Evolutionary conservation across 2,329 filamentous ascomycete genomes (phyloP), one percentile per base, ranked within the genome.

Genomic region (Leptographium radiaticola): DNA sequence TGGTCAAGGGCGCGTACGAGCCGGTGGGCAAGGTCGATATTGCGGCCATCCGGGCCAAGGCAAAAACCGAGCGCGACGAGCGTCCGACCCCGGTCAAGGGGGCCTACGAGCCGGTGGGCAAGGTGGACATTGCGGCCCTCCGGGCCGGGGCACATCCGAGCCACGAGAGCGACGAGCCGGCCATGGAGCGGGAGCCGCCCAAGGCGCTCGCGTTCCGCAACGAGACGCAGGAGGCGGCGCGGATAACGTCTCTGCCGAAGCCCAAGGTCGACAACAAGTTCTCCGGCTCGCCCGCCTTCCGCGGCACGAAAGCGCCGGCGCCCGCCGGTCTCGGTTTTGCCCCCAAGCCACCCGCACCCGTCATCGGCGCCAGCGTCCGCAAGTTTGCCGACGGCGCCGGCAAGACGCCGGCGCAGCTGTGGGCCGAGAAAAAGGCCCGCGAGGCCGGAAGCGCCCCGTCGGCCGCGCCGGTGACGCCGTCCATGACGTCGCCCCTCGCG

Each of bases 21-120:
- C 93, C 93, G 2, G 76, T 97, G 20, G 93, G 93, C 48, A 97
- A 96, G 71, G 91, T 98, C 11, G 93, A 98, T 62, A 97, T 98
- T 68, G 88, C 88, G 45, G 90, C 91, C 25, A 96, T 98, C 64
- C 82, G 88, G 88, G 57, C 75, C 67, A 87, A 78, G 73, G 89
- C 70, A 64, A 83, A 75, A 43, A 53, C 20, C 33, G 39, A 52
- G 30, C 43, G 40, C 36, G 58, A 59, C 33, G 51, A 53, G 11
- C 77, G 89, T 53, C 93, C 93, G 5, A 80, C 84, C 1, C 80
- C 82, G 4, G 87, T 97, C 18, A 96, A 95, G 70, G 91, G 93
- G 43, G 80, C 90, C 25, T 97, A 98, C 64, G 54, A 54, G 51
- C 40, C 49, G 2, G 76, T 96, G 30, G 93, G 93, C 47, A 96